Base-by-base conservation (phyloP, 1,284 basidiomycete genomes). In the Apiotrichum laibachii region DNA sequence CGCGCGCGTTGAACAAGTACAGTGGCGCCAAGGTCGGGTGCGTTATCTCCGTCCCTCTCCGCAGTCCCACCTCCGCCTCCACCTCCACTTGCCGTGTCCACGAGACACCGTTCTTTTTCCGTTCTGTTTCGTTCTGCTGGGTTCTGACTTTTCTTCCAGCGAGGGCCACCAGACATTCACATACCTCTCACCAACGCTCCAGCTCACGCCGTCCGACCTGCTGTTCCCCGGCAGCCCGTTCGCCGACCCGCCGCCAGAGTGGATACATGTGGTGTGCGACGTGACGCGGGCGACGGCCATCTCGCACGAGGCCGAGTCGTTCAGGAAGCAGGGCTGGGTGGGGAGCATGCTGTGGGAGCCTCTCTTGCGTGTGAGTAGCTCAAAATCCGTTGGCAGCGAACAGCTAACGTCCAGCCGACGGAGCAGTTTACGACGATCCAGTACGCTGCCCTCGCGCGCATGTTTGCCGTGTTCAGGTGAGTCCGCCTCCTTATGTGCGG, bases 191-290 rank as follows among this genome's bases (percentile, higher is more conserved):
- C 85, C 88, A 26, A 84, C 88, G 55, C 80, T 87, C 55, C 85
- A 87, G 12, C 81, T 94, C 53, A 85, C 83, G 10, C 89, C 89
- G 22, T 79, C 76, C 53, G 90, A 94, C 76, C 79, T 92, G 47
- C 53, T 75, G 11, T 66, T 69, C 16, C 67, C 67, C 10, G 60
- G 67, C 43, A 81, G 79, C 5, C 87, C 86, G 5, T 72, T 74
- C 47, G 80, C 76, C 15, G 78, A 77, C 37, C 84, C 90, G 7
- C 40, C 45, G 8, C 46, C 58, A 7, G 73, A 80, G 19, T 84
- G 82, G 53, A 73, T 97, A 19, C 93, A 97, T 74, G 90, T 94
- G 65, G 88, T 94, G 18, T 95, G 91, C 72, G 89, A 88, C 9
- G 88, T 89, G 0, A 75, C 81, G 0, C 83, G 93, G 56, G 90